These are phyloP conservation scores for Aciculosporium take DNA, from an alignment of 2,329 filamentous ascomycete genomes.

Conservation along the genomic window DNA sequence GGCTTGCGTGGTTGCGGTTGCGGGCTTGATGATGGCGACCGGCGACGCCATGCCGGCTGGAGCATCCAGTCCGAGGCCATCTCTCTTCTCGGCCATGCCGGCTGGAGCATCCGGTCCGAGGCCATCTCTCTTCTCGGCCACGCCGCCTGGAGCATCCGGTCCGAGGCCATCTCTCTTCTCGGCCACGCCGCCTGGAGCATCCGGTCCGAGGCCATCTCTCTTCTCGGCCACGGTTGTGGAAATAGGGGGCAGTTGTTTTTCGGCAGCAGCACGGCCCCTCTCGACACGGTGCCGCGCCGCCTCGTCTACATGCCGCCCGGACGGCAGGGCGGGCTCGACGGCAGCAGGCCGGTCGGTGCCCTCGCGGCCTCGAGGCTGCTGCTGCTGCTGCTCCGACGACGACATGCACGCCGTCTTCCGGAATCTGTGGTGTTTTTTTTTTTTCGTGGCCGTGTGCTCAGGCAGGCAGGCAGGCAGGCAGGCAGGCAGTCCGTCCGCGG, in stretches of 20 bases:
- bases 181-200: no score
- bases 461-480: background rate
- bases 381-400: constrained; percentile 19
- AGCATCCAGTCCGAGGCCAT: constrained; percentile 9
- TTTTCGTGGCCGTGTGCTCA: no score
- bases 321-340: constrained; percentile 2
- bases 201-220: background rate
- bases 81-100: constrained; percentile 15
- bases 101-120: background rate
- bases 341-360: constrained; percentile 6
- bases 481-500: no score
- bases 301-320: constrained; percentile 1
- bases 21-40: constrained; percentile 34
- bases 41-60: constrained; percentile 30
- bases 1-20: constrained; percentile 22
- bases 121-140: background rate
- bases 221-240: background rate
- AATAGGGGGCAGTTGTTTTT: no score
- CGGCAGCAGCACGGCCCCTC: no score
- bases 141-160: background rate
- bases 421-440: background rate
- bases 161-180: background rate
- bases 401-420: constrained; percentile 20
- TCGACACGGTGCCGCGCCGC: background rate
- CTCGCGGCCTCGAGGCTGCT: constrained; percentile 15